These are phyloP conservation scores for Suillus plorans DNA, from an alignment of 768 basidiomycete genomes.

Conservation along the genomic window DNA sequence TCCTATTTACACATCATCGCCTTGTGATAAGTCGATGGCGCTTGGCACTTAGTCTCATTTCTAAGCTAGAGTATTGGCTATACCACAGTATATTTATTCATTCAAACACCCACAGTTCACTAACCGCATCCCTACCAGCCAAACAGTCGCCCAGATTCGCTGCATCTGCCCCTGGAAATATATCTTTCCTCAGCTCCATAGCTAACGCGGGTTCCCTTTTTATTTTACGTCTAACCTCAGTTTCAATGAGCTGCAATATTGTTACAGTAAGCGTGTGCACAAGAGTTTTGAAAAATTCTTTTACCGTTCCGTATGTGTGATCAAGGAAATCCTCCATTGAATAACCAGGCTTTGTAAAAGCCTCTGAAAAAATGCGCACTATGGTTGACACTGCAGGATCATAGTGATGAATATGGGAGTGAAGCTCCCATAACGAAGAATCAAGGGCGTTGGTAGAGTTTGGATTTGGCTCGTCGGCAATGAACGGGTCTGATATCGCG, in stretches of 20 bases:
- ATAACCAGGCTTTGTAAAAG: conserved; percentile 92
- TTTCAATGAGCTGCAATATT: conserved; percentile 72
- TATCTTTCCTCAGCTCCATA: conserved; percentile 37
- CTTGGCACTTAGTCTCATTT: neutral
- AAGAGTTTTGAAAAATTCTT: conserved; percentile 21
- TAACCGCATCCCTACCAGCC: conserved; percentile 35
- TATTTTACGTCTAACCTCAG: conserved; percentile 75
- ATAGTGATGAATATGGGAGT: conserved; percentile 79
- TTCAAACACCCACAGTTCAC: conserved; percentile 49
- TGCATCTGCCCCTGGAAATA: conserved; percentile 30
- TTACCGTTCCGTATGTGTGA: conserved; percentile 83
- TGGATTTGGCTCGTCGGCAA: conserved; percentile 66
- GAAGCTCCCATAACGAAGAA: conserved; percentile 92
- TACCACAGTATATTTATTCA: conserved; percentile 5
- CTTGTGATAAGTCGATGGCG: neutral
- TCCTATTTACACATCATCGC: conserved; percentile 3
- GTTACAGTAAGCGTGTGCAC: conserved; percentile 6
- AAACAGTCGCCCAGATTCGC: conserved; percentile 6
- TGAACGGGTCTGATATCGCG: conserved; percentile 62
- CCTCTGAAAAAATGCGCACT: conserved; percentile 81
- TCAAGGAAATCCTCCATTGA: conserved; percentile 95
- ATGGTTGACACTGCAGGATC: conserved; percentile 85
- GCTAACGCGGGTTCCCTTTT: conserved; percentile 73
- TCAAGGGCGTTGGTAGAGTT: conserved; percentile 75
- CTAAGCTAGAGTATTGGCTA: neutral